Base-by-base conservation (phyloP, 2,329 filamentous ascomycete species). In the Rhytidhysteron rufulum region DNA sequence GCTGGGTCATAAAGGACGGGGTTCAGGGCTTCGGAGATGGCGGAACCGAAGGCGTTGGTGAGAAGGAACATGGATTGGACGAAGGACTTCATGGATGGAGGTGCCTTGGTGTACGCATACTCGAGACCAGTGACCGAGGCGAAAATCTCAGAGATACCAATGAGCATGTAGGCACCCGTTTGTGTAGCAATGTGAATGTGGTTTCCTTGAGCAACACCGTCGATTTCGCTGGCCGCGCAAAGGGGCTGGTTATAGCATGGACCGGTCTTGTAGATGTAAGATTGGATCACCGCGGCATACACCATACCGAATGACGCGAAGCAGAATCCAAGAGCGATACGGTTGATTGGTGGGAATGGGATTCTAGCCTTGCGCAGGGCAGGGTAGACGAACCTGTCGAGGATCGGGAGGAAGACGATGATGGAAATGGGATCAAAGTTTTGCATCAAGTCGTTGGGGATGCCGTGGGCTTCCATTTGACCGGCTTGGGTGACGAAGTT, bases 1-100 rank as follows among this genome's bases (percentile, higher is more conserved):
- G 79, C 74, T 4, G 83, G 83, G 50, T 87, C 78, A 43, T 77
- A 75, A 2, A 79, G 73, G 3, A 75, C 70, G 0, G 81, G 78
- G 15, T 78, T 75, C 8, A 86, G 66, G 0, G 80, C 82, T 58
- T 83, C 79, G 7, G 76, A 78, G 19, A 87, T 71, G 40, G 79
- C 79, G 1, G 78, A 72, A 6, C 77, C 77, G 40, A 82, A 74
- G 5, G 78, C 79, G 47, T 74, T 79, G 48, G 78, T 81, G 49
- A 82, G 73, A 38, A 81, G 74, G 57, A 73, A 81, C 43, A 82
- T 66, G 73, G 73, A 62, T 49, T 70, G 68, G 20, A 72, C 66
- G 45, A 72, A 71, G 0, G 65, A 69, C 55, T 71, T 71, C 70
- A 73, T 72, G 51, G 49, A 62, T 1, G 68, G 65, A 4, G 70